Base-by-base conservation (phyloP, 2,329 filamentous ascomycete species). In the Teratosphaeria epicoccoides region DNA sequence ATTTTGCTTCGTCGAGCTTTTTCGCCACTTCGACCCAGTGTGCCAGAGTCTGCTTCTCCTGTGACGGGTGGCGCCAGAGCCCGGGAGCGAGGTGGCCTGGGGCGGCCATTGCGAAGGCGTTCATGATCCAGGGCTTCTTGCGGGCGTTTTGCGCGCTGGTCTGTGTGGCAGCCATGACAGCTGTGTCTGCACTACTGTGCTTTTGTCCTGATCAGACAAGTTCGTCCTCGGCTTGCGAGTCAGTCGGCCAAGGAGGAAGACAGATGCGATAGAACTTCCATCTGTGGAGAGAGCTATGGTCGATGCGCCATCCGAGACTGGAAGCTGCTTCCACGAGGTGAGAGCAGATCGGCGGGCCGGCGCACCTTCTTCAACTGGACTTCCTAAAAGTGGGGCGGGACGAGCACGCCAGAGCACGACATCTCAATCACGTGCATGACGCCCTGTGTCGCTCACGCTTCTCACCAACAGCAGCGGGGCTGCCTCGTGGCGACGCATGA, bases 1-100 rank as follows among this genome's bases (percentile, higher is more conserved):
- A 76, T 26, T 74, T 73, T 22, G 71, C 73, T 10, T 68, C 68
- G 37, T 77, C 73, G 2, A 77, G 66, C 49, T 70, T 69, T 49
- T 75, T 68, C 1, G 75, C 75, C 1, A 77, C 58, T 1, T 68
- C 59, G 2, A 73, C 70, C 75, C 75, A 78, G 57, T 73, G 70
- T 17, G 70, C 64, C 23, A 76, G 59, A 17, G 66, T 68, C 44
- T 71, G 71, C 59, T 72, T 73, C 26, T 68, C 59, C 47, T 66
- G 60, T 33, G 57, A 49, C 3, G 63, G 62, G 53, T 65, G 62
- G 52, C 60, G 52, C 63, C 63, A 65, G 2, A 65, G 57, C 11
- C 63, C 63, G 63, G 45, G 11, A 7, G 33, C 33, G 6, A 40
- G 59, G 57, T 75, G 72, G 2, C 68, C 67, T n/a, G 72, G 72